Evolutionary conservation across 306 rosid species (phyloP), one percentile per base, ranked within the genome.

Genomic region (Dalbergia oliveri): DNA sequence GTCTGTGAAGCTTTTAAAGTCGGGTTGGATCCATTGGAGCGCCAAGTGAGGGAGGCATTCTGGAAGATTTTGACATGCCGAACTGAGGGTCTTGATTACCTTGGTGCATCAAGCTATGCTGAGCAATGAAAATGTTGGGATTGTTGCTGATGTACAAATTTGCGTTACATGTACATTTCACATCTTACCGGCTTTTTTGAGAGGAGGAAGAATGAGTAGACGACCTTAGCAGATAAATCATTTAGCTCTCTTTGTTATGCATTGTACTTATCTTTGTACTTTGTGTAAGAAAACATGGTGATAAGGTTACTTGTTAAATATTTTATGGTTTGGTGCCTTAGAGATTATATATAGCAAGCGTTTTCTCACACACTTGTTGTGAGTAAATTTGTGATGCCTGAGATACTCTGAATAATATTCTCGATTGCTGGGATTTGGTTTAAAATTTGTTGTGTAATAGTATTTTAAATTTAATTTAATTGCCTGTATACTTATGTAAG

Each of bases 41-140:
- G 91, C 76, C 97, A 89, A 75, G 80, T 95, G 73, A 88, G 98
- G 78, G 98, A 93, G 35, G 90, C 84, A 15, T 95, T 95, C 83
- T 89, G 88, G 12, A 84, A 86, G 82, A 93, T 95, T 31, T 85
- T 90, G 88, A 57, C 79, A 47, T 90, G 97, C 86, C 84, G 98
- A 86, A 90, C 90, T 1, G 98, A 90, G 66, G 96, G 96, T 67
- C 98, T 89, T 6, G 97, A 94, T 74, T 83, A 81, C 75, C 83
- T 91, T 66, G 85, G 92, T 83, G 47, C 79, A n/a, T 79, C 89
- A 78, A 84, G 64, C 81, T 74, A 60, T 67, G 58, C 65, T 31
- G 91, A 84, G 69, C 88, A 81, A 81, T 69, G 76, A 73, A 70
- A 77, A 44, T 49, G 59, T 49, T 62, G 18, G 18, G 76, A 59